These are phyloP conservation scores for Ambrosia artemisiifolia DNA, from an alignment of 129 eudicot genomes.

Conservation along the genomic window DNA sequence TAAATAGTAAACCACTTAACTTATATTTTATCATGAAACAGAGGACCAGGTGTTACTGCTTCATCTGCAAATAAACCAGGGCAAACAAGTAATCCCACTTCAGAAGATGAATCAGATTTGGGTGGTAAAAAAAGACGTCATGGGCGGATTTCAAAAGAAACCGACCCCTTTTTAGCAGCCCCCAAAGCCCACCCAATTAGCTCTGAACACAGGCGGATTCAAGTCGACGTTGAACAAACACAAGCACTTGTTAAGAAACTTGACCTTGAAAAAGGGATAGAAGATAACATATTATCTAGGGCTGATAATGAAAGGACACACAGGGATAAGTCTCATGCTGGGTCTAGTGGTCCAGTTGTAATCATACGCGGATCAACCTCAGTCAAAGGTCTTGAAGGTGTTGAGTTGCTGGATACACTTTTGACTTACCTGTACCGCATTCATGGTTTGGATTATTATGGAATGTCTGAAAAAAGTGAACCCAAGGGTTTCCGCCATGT, in stretches of 20 bases:
- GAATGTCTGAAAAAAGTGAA: slow-evolving; percentile 68
- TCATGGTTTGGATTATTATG: slow-evolving; percentile 93
- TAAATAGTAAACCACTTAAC: slow-evolving; percentile 6
- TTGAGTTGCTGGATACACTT: slow-evolving; percentile 90
- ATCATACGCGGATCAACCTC: slow-evolving; percentile 74
- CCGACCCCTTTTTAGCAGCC: slow-evolving; percentile 57
- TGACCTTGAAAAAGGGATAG: slow-evolving; percentile 84
- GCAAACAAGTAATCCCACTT: slow-evolving; percentile 61
- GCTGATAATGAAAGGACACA: slow-evolving; percentile 69
- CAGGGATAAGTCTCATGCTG: slow-evolving; percentile 75
- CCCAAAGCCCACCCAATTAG: slow-evolving; percentile 91
- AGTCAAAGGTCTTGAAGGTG: slow-evolving; percentile 91
- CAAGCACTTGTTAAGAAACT: slow-evolving; percentile 88
- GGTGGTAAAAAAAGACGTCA: slow-evolving; percentile 68
- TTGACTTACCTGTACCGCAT: slow-evolving; percentile 91
- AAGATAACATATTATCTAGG: slow-evolving; percentile 73
- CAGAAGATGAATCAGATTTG: slow-evolving; percentile 71
- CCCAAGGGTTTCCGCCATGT: slow-evolving; percentile 89
- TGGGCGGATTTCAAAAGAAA: slow-evolving; percentile 46
- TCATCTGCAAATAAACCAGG: slow-evolving; percentile 57
- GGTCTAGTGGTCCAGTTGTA: slow-evolving; percentile 81
- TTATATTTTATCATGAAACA: slow-evolving; percentile 33
- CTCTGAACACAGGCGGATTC: slow-evolving; percentile 74
- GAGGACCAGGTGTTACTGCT: slow-evolving; percentile 76
- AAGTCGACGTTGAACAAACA: slow-evolving; percentile 70